These are phyloP conservation scores for Yamadazyma laniorum DNA, from an alignment of 805 yeast genomes.

Conservation along the genomic window DNA sequence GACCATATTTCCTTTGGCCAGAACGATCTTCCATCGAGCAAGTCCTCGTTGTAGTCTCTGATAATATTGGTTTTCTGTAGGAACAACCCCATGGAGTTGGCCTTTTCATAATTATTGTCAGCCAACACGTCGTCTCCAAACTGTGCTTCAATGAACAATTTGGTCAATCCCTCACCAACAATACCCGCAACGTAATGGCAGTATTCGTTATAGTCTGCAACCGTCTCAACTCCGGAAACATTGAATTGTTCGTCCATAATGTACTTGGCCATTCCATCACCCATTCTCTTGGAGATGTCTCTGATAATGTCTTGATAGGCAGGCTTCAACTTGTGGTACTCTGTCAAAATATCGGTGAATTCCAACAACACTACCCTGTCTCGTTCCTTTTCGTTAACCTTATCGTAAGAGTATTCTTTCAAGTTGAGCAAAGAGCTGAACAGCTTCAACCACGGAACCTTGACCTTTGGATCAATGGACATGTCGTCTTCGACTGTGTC, in stretches of 20 bases:
- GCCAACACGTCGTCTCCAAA: constrained; percentile 57
- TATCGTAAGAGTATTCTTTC: constrained; percentile 79
- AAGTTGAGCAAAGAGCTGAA: constrained; percentile 64
- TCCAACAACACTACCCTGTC: constrained; percentile 81
- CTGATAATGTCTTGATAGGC: constrained; percentile 75
- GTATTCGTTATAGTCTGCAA: constrained; percentile 82
- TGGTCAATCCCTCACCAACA: constrained; percentile 94
- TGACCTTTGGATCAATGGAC: constrained; percentile 69
- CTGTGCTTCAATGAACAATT: constrained; percentile 70
- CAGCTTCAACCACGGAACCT: constrained; percentile 68
- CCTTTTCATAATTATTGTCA: constrained; percentile 52
- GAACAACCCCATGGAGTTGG: constrained; percentile 90
- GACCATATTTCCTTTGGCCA: constrained; percentile 97
- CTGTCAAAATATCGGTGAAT: constrained; percentile 66
- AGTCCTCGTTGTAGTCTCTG: constrained; percentile 90
- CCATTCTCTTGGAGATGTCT: constrained; percentile 83
- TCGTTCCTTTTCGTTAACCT: constrained; percentile 70
- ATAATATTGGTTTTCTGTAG: constrained; percentile 95
- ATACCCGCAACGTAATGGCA: constrained; percentile 98
- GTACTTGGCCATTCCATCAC: constrained; percentile 97
- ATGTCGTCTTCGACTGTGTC: constrained; percentile 97
- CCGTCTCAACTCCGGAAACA: constrained; percentile 71
- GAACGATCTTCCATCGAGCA: constrained; percentile 87
- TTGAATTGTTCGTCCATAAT: constrained; percentile 75
- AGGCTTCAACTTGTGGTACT: constrained; percentile 70